These are phyloP conservation scores for Ettlia oleoabundans DNA, from an alignment of 139 green algal genomes.

Conservation along the genomic window DNA sequence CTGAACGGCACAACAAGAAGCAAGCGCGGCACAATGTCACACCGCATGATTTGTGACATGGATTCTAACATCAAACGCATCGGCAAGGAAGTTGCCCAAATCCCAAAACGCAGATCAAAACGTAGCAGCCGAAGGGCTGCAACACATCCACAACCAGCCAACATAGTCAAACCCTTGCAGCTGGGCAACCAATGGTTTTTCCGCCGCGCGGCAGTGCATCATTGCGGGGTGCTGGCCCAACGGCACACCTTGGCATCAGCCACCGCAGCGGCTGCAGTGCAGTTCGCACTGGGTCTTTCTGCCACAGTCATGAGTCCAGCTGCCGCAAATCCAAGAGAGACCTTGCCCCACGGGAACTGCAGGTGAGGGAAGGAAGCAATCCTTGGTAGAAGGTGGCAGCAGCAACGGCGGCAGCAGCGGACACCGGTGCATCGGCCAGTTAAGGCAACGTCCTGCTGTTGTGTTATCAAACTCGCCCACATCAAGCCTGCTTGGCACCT, in stretches of 20 bases:
- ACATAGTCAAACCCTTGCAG: not conserved
- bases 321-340: conserved; percentile 33
- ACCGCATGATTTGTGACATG: too few relatives aligned
- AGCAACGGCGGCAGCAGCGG: too few relatives aligned
- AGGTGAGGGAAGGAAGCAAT: not conserved
- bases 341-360: conserved; percentile 38
- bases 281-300: conserved; percentile 25
- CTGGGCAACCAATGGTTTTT: not conserved
- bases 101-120: too few relatives aligned
- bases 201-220: too few relatives aligned
- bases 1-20: not conserved
- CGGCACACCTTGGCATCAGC: not conserved
- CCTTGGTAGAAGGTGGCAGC: not conserved
- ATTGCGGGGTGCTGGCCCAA: too few relatives aligned
- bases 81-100: too few relatives aligned
- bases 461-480: not conserved
- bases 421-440: too few relatives aligned
- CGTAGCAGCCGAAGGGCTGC: too few relatives aligned
- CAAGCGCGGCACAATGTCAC: too few relatives aligned
- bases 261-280: not conserved
- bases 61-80: too few relatives aligned
- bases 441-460: not conserved
- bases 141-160: too few relatives aligned
- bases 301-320: conserved; percentile 38
- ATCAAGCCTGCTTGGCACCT: not conserved